These are phyloP conservation scores for Phytopythium kandeliae DNA, from an alignment of 352 stramenopile species.

Conservation along the genomic window DNA sequence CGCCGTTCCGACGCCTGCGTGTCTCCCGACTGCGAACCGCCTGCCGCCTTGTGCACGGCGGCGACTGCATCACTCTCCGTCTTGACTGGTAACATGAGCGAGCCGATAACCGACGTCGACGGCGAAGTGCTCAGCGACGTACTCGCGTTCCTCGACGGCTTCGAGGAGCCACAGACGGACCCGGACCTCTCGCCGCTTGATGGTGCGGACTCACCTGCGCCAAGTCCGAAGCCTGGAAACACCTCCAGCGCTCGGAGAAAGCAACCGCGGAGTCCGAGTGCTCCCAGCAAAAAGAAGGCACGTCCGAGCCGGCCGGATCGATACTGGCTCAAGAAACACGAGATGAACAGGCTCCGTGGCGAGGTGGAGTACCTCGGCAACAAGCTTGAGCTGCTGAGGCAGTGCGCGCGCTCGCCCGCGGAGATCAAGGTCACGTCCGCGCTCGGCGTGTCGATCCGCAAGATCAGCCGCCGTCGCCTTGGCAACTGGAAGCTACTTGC, in stretches of 20 bases:
- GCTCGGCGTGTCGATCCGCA: conserved; percentile 1
- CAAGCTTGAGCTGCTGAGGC: conserved; percentile 3
- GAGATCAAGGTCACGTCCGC: conserved; percentile 1
- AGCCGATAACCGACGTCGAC: background rate
- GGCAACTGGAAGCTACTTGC: conserved; percentile 1
- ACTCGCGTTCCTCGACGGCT: conserved; percentile 3
- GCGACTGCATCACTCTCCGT: too few species aligned
- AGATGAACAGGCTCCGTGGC: conserved; percentile 1
- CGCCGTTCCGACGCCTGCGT: too few species aligned
- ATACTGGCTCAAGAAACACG: conserved; percentile 4
- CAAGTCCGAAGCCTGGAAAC: too few species aligned
- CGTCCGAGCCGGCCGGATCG: background rate
- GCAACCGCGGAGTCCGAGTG: too few species aligned
- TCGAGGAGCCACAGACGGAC: background rate
- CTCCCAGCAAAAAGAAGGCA: background rate
- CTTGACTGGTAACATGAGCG: background rate
- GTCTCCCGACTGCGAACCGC: too few species aligned
- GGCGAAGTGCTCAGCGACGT: background rate
- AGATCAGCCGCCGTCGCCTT: background rate
- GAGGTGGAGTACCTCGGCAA: background rate
- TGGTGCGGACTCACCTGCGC: too few species aligned
- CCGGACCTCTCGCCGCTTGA: background rate
- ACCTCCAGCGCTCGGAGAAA: too few species aligned
- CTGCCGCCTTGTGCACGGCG: too few species aligned
- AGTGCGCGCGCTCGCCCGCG: conserved; percentile 1